Evolutionary conservation across 2,329 filamentous ascomycete genomes (phyloP), one percentile per base, ranked within the genome.

Genomic region (Dothideomycetidae sp.): DNA sequence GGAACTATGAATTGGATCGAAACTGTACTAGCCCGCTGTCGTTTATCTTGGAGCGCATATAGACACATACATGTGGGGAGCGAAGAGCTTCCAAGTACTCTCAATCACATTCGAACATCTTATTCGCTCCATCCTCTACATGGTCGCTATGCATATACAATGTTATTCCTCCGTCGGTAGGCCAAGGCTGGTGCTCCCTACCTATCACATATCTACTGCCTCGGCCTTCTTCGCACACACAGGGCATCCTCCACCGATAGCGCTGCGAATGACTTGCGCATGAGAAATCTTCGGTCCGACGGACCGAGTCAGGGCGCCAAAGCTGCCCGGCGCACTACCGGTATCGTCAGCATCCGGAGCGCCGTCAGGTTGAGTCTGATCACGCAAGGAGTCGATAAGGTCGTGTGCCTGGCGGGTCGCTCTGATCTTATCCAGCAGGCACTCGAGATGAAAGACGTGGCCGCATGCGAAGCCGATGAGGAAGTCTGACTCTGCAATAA

Each of bases 401-500:
- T 51, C 59, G 31, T 36, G 46, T 14, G 55, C 53, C 46, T 51
- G 29, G 59, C 31, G 67, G 53, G 34, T 75, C 30, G 46, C 44
- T 33, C 50, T 45, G 35, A 51, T 52, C 5, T 48, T 49, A 31
- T 54, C 50, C n/a, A 88, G 57, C 12, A 90, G 60, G 50, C 86
- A 84, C 3, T 70, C 67, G 2, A 86, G 65, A 50, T 92, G 83
- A 54, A 81, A 90, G 16, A 84, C 75, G 52, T 90, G 82, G 0
- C 81, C 79, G 51, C 83, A 92, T 1, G 78, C 75, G 53, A 88
- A 90, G 3, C 81, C 82, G 4, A 88, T 70, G 2, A 92, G 62
- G 0, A 79, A 80, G 53, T 86, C 78, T 48, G 61, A 67, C 52
- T 83, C 79, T 57, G 44, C 32, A 10, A 11, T 11, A 21, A n/a